A percentile compares a stretch with the other conserved stretches of the same genome.
These are phyloP conservation scores for Stevia rebaudiana DNA, from an alignment of 140 eudicot genomes.

Conservation along the genomic window DNA sequence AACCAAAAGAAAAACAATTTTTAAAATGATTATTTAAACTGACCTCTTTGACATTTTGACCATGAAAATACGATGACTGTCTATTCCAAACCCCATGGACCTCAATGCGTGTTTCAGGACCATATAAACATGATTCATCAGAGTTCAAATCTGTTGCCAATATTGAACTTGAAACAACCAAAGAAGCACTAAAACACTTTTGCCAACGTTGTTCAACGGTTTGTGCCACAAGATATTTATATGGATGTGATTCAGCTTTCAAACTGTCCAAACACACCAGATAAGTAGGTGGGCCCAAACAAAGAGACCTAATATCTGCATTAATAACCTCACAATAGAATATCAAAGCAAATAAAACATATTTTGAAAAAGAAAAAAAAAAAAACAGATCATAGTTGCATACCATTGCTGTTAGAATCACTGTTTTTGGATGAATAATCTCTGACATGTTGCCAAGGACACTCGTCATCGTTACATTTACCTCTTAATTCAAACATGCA, in stretches of 20 bases:
- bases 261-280: slow-evolving; percentile 50
- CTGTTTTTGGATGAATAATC: slow-evolving; percentile 34
- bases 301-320: slow-evolving; percentile 46
- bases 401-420: slow-evolving; percentile 29
- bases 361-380: not conserved
- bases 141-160: slow-evolving; percentile 35
- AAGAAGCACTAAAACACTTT: slow-evolving; percentile 48
- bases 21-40: slow-evolving; percentile 17
- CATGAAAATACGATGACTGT: slow-evolving; percentile 48
- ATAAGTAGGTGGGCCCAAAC: slow-evolving; percentile 57
- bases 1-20: too few species aligned
- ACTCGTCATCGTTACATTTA: slow-evolving; percentile 72
- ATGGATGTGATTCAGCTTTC: slow-evolving; percentile 37
- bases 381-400: not conserved
- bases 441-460: slow-evolving; percentile 67
- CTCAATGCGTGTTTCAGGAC: slow-evolving; percentile 60
- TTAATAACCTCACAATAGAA: slow-evolving; percentile 2
- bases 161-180: slow-evolving; percentile 59
- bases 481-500: slow-evolving; percentile 85
- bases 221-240: slow-evolving; percentile 34
- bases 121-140: slow-evolving; percentile 50
- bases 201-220: slow-evolving; percentile 45
- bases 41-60: slow-evolving; percentile 46
- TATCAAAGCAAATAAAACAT: not conserved
- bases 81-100: slow-evolving; percentile 48